Percentiles rank a stretch among this genome's conserved stretches.
These are phyloP conservation scores for Vigna trinervia DNA, from an alignment of 306 rosid genomes.

Conservation along the genomic window DNA sequence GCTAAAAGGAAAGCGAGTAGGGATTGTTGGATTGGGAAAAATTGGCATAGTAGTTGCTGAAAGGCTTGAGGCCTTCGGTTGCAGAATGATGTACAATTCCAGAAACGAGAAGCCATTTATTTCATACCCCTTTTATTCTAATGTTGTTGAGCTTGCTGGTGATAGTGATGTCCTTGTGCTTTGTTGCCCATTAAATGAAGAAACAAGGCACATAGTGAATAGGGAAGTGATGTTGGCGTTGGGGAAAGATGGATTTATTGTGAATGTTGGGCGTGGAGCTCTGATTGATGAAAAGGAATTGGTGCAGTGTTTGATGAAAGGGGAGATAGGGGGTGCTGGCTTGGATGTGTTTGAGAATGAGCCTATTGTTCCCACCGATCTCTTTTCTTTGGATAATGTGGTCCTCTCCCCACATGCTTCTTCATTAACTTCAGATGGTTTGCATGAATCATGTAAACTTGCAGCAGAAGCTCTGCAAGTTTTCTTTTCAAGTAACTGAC, in stretches of 20 bases:
- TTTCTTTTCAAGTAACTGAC: slow-evolving; percentile 49
- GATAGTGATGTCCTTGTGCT: not conserved
- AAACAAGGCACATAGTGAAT: slow-evolving; percentile 54
- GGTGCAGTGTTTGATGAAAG: slow-evolving; percentile 49
- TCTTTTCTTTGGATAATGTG: slow-evolving; percentile 52
- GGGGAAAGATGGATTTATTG: slow-evolving; percentile 55
- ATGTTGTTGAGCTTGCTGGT: slow-evolving; percentile 45
- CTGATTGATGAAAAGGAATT: slow-evolving; percentile 56
- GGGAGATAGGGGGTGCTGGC: slow-evolving; percentile 62
- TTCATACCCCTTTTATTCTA: slow-evolving; percentile 48
- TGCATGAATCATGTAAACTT: not conserved
- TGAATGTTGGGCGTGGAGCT: slow-evolving; percentile 59
- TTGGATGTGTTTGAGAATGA: slow-evolving; percentile 69
- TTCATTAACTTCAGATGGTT: slow-evolving; percentile 33
- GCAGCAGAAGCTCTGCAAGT: slow-evolving; percentile 45
- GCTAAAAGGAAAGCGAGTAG: slow-evolving; percentile 54
- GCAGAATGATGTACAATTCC: slow-evolving; percentile 51
- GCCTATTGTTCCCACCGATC: slow-evolving; percentile 55
- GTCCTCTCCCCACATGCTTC: slow-evolving; percentile 60
- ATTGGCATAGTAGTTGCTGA: slow-evolving; percentile 55
- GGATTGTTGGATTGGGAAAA: slow-evolving; percentile 62
- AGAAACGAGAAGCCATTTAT: slow-evolving; percentile 33
- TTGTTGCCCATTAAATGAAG: not conserved
- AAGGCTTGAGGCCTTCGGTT: slow-evolving; percentile 56
- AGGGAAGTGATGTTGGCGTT: slow-evolving; percentile 45